Conservation (phyloP, 768 basidiomycete genomes). For the Boletus sp. region DNA sequence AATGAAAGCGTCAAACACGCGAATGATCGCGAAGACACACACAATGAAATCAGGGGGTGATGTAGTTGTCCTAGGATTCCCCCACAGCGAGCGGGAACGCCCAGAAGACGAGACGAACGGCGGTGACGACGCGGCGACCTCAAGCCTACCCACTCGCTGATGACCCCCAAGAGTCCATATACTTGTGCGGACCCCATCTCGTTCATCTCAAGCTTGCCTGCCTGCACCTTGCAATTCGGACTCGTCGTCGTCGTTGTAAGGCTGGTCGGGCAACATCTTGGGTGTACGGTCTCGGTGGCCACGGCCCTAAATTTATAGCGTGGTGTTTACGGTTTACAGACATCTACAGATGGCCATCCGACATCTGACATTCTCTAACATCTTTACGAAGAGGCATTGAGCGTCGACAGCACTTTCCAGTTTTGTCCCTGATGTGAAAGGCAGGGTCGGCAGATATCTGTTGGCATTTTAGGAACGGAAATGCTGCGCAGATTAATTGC, state of each 20-base stretch:
- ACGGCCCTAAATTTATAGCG: neutral
- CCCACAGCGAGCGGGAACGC: neutral
- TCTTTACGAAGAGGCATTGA: too few species aligned
- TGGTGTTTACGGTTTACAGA: neutral
- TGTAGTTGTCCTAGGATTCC: neutral
- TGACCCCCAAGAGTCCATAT: too few species aligned
- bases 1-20: neutral
- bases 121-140: neutral
- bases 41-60: neutral
- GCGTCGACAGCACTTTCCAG: too few species aligned
- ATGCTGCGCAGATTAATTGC: too few species aligned
- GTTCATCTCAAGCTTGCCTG: neutral
- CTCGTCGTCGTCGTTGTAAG: neutral
- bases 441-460: too few species aligned
- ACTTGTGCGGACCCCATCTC: neutral
- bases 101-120: neutral
- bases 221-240: neutral
- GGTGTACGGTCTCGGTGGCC: neutral
- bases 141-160: neutral
- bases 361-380: neutral
- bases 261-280: neutral
- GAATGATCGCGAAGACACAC: neutral
- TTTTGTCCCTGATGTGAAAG: too few species aligned
- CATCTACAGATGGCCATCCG: neutral
- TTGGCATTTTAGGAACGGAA: too few species aligned